phyloP scores from a whole-genome alignment of 495 filamentous ascomycete species.

The Acidomyces sp. region DNA sequence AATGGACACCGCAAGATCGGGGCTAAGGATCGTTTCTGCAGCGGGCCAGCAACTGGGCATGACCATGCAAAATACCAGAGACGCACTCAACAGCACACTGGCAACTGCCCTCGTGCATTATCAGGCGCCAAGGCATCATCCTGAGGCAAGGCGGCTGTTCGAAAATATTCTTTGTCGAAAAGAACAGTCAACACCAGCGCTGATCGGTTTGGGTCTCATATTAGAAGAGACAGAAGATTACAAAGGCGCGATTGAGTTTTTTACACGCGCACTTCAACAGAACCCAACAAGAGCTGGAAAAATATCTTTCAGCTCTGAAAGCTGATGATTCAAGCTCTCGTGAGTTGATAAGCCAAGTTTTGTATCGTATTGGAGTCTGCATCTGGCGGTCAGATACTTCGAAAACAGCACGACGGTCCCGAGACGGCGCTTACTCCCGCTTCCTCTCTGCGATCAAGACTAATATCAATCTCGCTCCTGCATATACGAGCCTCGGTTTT shows the following conservation, averaged over 20 bases:
- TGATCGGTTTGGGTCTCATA: constrained; percentile 83
- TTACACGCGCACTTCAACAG: constrained; percentile 56
- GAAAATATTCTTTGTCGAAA: constrained; percentile 61
- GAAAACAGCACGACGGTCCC: constrained; percentile 55
- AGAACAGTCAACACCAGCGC: constrained; percentile 56
- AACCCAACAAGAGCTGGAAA: constrained; percentile 56
- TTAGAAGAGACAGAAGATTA: constrained; percentile 87
- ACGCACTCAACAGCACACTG: constrained; percentile 61
- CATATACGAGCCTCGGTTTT: constrained; percentile 89
- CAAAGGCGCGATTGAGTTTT: constrained; percentile 59
- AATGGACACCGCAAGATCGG: constrained; percentile 65
- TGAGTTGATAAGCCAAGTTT: constrained; percentile 65
- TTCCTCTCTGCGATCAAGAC: constrained; percentile 75
- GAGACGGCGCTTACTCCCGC: constrained; percentile 63
- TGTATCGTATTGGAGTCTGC: constrained; percentile 80
- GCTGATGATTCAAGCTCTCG: constrained; percentile 43
- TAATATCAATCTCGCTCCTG: constrained; percentile 80
- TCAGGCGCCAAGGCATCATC: constrained; percentile 77
- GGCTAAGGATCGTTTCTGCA: constrained; percentile 42
- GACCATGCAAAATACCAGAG: constrained; percentile 48
- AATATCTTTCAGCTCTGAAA: constrained; percentile 48
- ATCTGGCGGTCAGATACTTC: constrained; percentile 73
- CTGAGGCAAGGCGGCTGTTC: constrained; percentile 74
- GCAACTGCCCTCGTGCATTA: constrained; percentile 75
- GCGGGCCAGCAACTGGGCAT: constrained; percentile 54